A percentile compares a stretch with the other conserved stretches of the same genome.
phyloP scores from a whole-genome alignment of 805 yeast species.

The Metschnikowia picachoensis region DNA sequence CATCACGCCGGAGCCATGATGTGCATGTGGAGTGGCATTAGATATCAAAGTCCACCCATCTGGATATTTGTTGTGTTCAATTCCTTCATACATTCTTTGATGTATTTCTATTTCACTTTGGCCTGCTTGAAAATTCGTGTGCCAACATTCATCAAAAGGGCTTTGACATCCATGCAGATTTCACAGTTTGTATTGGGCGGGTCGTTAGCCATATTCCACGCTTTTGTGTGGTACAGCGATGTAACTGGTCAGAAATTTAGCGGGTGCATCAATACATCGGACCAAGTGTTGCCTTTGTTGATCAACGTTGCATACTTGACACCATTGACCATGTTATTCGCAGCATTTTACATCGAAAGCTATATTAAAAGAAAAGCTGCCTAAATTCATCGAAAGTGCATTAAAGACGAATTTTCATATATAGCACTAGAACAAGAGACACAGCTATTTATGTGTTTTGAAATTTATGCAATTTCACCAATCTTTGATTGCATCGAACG shows the following conservation, averaged over 20 bases:
- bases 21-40: slow-evolving; percentile 77
- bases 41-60: slow-evolving; percentile 69
- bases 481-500: too few species aligned
- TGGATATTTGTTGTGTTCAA: slow-evolving; percentile 80
- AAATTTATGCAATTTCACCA: too few species aligned
- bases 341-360: slow-evolving; percentile 60
- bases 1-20: slow-evolving; percentile 80
- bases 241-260: slow-evolving; percentile 32
- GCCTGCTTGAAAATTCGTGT: slow-evolving; percentile 56
- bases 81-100: slow-evolving; percentile 71
- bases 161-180: slow-evolving; percentile 64
- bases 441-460: too few species aligned
- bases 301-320: slow-evolving; percentile 63
- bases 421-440: not conserved
- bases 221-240: slow-evolving; percentile 59
- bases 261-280: slow-evolving; percentile 53
- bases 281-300: slow-evolving; percentile 58
- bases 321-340: slow-evolving; percentile 64
- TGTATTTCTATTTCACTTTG: slow-evolving; percentile 67
- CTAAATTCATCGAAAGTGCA: not conserved
- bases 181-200: slow-evolving; percentile 69
- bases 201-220: slow-evolving; percentile 58
- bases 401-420: not conserved
- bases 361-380: slow-evolving; percentile 34
- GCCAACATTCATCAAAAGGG: slow-evolving; percentile 53